A percentile compares a stretch with the other conserved stretches of the same genome.
Evolutionary conservation across 2,329 filamentous ascomycete genomes (phyloP).

Genomic region (Pseudogymnoascus sp.): DNA sequence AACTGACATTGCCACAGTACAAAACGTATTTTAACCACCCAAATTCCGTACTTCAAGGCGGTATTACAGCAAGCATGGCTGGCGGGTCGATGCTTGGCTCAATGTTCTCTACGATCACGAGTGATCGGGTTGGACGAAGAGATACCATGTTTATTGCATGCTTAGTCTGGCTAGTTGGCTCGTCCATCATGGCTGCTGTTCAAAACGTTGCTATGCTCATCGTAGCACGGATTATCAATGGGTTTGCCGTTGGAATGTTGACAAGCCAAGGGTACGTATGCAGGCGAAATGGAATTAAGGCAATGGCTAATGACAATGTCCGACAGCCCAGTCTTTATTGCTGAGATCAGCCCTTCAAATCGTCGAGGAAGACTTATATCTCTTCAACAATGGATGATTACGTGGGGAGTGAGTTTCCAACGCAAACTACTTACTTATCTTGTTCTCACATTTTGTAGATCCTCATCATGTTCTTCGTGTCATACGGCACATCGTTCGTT

Average conservation of each 20-base stretch:
- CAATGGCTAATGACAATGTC: not conserved
- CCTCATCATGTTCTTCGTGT: slow-evolving; percentile 40
- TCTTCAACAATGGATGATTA: slow-evolving; percentile 65
- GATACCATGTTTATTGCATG: slow-evolving; percentile 38
- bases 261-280: slow-evolving; percentile 50
- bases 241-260: slow-evolving; percentile 62
- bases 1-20: not conserved
- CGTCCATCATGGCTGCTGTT: slow-evolving; percentile 41
- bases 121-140: slow-evolving; percentile 39
- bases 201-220: slow-evolving; percentile 58
- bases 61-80: slow-evolving; percentile 40
- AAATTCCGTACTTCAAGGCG: slow-evolving; percentile 28
- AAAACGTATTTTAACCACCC: slow-evolving; percentile 2
- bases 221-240: slow-evolving; percentile 62
- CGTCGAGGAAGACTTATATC: slow-evolving; percentile 60
- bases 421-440: not conserved
- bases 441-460: slow-evolving; percentile 22
- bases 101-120: slow-evolving; percentile 36
- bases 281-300: not conserved
- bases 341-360: slow-evolving; percentile 43
- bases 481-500: slow-evolving; percentile 39
- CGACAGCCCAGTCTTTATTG: slow-evolving; percentile 55
- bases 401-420: slow-evolving; percentile 41
- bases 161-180: slow-evolving; percentile 38
- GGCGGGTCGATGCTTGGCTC: slow-evolving; percentile 41